Base-by-base conservation (phyloP, 208 protist genomes). In the Wallacemonas rigidus region DNA sequence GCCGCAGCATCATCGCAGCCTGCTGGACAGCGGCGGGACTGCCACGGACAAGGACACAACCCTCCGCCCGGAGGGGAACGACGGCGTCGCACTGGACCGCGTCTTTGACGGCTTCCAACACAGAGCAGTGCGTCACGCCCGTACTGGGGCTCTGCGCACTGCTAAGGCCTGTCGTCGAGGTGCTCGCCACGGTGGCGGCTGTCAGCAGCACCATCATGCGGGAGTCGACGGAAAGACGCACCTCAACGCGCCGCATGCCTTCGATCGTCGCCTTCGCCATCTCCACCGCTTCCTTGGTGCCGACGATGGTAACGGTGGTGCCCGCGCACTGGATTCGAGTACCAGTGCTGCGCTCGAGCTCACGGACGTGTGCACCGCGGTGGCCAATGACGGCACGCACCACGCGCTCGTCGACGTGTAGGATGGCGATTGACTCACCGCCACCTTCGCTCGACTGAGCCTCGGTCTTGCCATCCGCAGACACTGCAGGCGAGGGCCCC, bases 1-100 rank as follows among this genome's bases (percentile, higher is more conserved):
- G 73, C 63, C 79, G 75, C 44, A 90, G 48, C 67, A 90, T 48
- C 57, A 54, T 62, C 43, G 47, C 65, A 5, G 80, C 85, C 51
- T 77, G 63, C 38, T 75, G 61, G 2, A 85, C 80, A 17, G 69
- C 56, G 1, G 69, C 63, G 6, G 62, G 56, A 7, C 76, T 47
- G n/a, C 86, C 86, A 40, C 82, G 79, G 11, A 91, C 15, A 3
- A 91, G 43, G 53, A 91, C 68, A 39, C 79, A 50, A 58, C 74
- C 74, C 64, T 91, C 82, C 8, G 67, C 44, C 8, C 75, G 73
- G 7, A 86, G 60, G 6, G 76, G 58, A 8, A 75, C 41, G 7
- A 86, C 65, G 41, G 76, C 72, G 35, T 88, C 77, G 72, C 86
- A 91, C 17, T 68, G 63, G 38, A 79, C 79, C 36, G 64, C 63